These are phyloP conservation scores for Capsella bursapastoris DNA, from an alignment of 345 rosid species.

Conservation along the genomic window DNA sequence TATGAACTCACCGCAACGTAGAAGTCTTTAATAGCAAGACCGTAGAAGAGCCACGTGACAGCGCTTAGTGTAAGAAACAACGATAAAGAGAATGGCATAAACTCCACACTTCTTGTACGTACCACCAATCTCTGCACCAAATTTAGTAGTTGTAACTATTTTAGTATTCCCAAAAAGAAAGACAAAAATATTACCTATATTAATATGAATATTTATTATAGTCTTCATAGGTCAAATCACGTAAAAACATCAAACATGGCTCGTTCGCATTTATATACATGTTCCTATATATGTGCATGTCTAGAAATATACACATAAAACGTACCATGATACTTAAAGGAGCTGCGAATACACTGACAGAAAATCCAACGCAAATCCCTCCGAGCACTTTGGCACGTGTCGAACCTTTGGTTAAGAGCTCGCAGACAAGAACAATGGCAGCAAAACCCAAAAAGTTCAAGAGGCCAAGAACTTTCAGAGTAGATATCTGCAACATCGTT, in stretches of 20 bases:
- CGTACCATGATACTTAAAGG: constrained; percentile 60
- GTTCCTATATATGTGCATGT: background rate
- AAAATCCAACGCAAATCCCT: constrained; percentile 52
- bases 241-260: background rate
- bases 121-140: constrained; percentile 50
- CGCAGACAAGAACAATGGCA: constrained; percentile 46
- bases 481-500: constrained; percentile 48
- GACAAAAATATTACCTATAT: background rate
- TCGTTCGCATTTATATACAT: too few species aligned
- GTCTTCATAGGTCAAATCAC: constrained; percentile 1
- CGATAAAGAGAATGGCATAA: constrained; percentile 65
- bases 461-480: constrained; percentile 52
- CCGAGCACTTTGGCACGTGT: constrained; percentile 50
- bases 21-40: constrained; percentile 55
- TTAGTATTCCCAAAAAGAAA: constrained; percentile 7
- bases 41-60: constrained; percentile 62
- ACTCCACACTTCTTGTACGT: constrained; percentile 67
- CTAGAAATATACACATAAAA: background rate
- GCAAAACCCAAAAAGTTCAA: constrained; percentile 52
- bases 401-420: constrained; percentile 48
- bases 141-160: background rate
- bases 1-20: constrained; percentile 49
- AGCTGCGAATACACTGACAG: constrained; percentile 56
- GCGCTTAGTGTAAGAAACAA: constrained; percentile 66
- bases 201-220: constrained; percentile 12